Conservation (phyloP, 2,329 filamentous ascomycete genomes). For the Epichloe sylvatica region DNA sequence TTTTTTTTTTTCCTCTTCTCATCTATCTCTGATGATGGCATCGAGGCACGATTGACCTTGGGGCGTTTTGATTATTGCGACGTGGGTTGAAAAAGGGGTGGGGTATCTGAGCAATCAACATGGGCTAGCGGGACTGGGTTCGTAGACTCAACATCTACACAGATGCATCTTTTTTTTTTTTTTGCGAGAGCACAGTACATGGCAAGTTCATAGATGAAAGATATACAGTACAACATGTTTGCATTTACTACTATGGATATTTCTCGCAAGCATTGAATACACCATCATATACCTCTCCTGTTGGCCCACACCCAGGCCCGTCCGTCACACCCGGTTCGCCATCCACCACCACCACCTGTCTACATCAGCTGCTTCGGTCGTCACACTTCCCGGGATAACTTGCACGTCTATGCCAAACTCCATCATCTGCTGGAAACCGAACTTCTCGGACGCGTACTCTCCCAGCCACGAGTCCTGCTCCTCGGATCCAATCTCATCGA, state of each 20-base stretch:
- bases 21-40: background rate
- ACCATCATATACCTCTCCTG: background rate
- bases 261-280: too few relatives aligned
- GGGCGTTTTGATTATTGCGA: conserved; percentile 1
- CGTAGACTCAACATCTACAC: conserved; percentile 31
- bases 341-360: conserved; percentile 89
- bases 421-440: conserved; percentile 68
- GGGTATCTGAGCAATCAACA: conserved; percentile 6
- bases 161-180: conserved; percentile 2
- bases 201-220: background rate
- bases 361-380: conserved; percentile 51
- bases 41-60: background rate
- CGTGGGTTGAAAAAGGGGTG: conserved; percentile 1
- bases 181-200: background rate
- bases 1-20: background rate
- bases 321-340: conserved; percentile 49
- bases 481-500: conserved; percentile 44
- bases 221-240: conserved; percentile 7
- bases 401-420: conserved; percentile 71
- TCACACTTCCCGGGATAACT: conserved; percentile 61
- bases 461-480: conserved; percentile 80
- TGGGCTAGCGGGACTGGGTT: conserved; percentile 4
- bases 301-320: background rate
- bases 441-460: conserved; percentile 61
- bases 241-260: conserved; percentile 2